phyloP scores from a whole-genome alignment of 805 yeast species.

The Pachysolen tannophilus region DNA sequence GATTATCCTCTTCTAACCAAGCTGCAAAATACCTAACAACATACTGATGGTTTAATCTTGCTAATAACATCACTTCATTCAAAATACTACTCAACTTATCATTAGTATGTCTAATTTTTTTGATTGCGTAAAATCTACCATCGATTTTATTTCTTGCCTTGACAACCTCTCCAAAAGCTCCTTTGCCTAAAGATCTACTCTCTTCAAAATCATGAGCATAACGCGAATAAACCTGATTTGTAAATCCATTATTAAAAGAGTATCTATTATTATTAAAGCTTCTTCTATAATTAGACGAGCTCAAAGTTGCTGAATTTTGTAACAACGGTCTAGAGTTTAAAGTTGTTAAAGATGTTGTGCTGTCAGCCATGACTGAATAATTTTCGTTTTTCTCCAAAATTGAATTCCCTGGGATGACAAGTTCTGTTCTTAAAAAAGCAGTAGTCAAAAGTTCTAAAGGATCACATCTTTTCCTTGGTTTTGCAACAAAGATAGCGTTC shows the following conservation, averaged over 20 bases:
- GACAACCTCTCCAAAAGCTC: conserved; percentile 98
- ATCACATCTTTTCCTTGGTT: conserved; percentile 65
- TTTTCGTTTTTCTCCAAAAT: conserved; percentile 2
- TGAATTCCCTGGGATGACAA: conserved; percentile 14
- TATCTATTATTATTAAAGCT: conserved; percentile 33
- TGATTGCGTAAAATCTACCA: conserved; percentile 91
- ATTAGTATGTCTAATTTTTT: conserved; percentile 78
- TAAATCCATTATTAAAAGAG: conserved; percentile 18
- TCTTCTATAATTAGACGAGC: conserved; percentile 18
- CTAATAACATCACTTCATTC: conserved; percentile 86
- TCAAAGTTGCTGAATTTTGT: neutral
- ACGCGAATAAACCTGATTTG: conserved; percentile 42
- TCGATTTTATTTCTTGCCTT: conserved; percentile 90
- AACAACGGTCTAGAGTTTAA: neutral
- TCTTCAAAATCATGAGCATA: conserved; percentile 94
- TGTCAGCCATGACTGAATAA: neutral
- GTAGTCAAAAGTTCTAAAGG: conserved; percentile 81
- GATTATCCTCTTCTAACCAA: conserved; percentile 78
- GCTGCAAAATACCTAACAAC: conserved; percentile 96
- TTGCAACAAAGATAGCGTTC: conserved; percentile 52
- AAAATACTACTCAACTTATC: conserved; percentile 73
- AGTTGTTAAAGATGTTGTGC: neutral
- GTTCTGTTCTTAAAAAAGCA: conserved; percentile 70
- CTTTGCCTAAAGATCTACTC: conserved; percentile 81
- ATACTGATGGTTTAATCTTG: conserved; percentile 88